Base-by-base conservation (phyloP, 2,329 filamentous ascomycete species). In the Davidsoniella virescens region DNA sequence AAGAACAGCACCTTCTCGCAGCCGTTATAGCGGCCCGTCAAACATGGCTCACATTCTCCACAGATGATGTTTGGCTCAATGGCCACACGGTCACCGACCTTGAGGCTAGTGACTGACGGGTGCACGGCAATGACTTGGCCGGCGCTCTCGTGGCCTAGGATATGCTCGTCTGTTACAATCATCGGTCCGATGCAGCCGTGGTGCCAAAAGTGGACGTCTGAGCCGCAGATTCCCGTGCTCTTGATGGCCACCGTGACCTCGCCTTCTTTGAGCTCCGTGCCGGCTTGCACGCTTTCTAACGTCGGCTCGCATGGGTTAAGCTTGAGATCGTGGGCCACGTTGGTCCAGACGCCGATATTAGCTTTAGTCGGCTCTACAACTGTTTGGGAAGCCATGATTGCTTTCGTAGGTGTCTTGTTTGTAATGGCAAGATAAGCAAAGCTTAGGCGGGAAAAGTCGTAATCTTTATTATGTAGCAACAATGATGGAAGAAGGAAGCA, bases 151-250 rank as follows among this genome's bases (percentile, higher is more conserved):
- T 96, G 90, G 57, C 90, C 90, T 17, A 96, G 80, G 61, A 95
- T 87, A 65, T 95, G 90, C 61, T 88, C 82, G 60, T 76, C 84
- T 57, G 76, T 75, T 44, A 96, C 90, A 55, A 95, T 82, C 88
- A 95, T 95, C 57, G 88, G 88, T 25, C 90, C 90, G 62, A 96
- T 96, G 69, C 84, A 85, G 57, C 90, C 90, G 46, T 84, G 83
- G 63, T 93, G 86, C 90, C 90, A 96, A 71, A 96, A 96, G 69
- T 96, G 90, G 51, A 96, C 82, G 65, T 95, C 88, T 54, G 86
- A 94, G 78, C 90, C 90, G 72, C 92, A 96, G 60, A 96, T 96
- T 52, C 92, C 92, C 6, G 90, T 95, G 67, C 85, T 94, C 67
- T 90, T 86, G 64, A 96, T 78, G 50, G 85, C 86, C 55, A 96